Conservation (phyloP, 176 grass and related monocot genomes). For the Triticum turgidum region DNA sequence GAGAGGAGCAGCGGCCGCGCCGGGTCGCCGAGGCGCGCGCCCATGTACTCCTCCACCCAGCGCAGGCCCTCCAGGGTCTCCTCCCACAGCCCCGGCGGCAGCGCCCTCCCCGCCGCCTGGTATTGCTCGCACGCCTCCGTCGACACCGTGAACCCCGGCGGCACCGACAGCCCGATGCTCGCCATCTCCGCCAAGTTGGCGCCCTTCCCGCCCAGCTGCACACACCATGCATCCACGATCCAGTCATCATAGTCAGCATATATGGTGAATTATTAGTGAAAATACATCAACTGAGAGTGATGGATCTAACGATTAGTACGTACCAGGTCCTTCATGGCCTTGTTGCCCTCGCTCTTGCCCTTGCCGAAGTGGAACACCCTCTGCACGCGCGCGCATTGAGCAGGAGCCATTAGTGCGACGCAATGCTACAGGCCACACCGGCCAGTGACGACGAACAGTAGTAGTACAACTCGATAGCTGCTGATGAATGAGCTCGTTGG, state of each 20-base stretch:
- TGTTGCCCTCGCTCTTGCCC: conserved; percentile 97
- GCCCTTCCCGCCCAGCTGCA: conserved; percentile 87
- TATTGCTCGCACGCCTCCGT: conserved; percentile 97
- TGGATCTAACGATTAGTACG: neutral
- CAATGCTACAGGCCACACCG: neutral
- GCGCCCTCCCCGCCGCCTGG: conserved; percentile 51
- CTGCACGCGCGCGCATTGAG: conserved; percentile 43
- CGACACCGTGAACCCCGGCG: conserved; percentile 95
- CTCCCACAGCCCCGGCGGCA: conserved; percentile 76
- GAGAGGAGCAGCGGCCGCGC: conserved; percentile 84
- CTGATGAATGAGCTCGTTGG: neutral
- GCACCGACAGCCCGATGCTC: conserved; percentile 97
- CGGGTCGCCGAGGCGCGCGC: conserved; percentile 66
- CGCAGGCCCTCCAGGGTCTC: conserved; percentile 75
- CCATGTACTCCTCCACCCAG: conserved; percentile 84
- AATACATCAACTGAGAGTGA: too few relatives aligned
- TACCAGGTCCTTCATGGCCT: conserved; percentile 91
- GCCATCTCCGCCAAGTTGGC: conserved; percentile 99
- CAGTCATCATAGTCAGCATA: neutral
- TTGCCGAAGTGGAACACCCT: conserved; percentile 98
- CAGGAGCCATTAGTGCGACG: conserved; percentile 56
- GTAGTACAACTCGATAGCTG: neutral
- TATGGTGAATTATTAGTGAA: too few relatives aligned
- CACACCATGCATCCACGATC: neutral
- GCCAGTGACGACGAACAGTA: neutral